phyloP scores from a whole-genome alignment of 805 yeast genomes.

The Hanseniaspora occidentalis region DNA sequence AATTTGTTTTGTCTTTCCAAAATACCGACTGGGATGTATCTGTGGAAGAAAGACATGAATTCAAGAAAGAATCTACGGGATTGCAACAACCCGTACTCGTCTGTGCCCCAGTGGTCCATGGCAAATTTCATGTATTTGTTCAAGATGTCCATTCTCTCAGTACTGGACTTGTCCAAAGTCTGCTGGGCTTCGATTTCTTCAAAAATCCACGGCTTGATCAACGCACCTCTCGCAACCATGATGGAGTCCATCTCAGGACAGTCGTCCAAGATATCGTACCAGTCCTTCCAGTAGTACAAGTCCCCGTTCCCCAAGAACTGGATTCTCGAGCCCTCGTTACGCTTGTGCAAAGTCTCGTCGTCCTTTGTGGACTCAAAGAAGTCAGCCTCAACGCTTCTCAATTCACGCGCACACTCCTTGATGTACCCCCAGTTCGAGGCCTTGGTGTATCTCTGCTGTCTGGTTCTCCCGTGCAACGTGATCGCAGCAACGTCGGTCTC shows the following conservation, averaged over 20 bases:
- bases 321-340: constrained; percentile 50
- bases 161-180: constrained; percentile 79
- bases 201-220: constrained; percentile 97
- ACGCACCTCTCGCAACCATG: constrained; percentile 96
- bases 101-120: constrained; percentile 95
- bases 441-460: constrained; percentile 88
- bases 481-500: constrained; percentile 83
- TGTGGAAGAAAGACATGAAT: constrained; percentile 82
- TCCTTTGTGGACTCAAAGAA: constrained; percentile 37
- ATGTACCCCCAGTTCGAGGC: constrained; percentile 92
- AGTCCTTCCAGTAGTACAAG: constrained; percentile 73
- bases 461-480: constrained; percentile 90
- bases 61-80: constrained; percentile 90
- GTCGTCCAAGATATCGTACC: constrained; percentile 55
- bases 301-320: constrained; percentile 95
- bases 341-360: constrained; percentile 41
- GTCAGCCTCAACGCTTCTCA: constrained; percentile 43
- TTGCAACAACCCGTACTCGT: constrained; percentile 81
- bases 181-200: constrained; percentile 89
- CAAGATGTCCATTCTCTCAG: constrained; percentile 73
- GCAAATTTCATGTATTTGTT: constrained; percentile 65
- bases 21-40: constrained; percentile 91
- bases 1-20: constrained; percentile 82
- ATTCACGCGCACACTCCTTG: constrained; percentile 54
- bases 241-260: constrained; percentile 67